Evolutionary conservation across 371 early-diverging fungal genomes (phyloP), one percentile per base, ranked within the genome.

Genomic region (Rhizopus microsporus): DNA sequence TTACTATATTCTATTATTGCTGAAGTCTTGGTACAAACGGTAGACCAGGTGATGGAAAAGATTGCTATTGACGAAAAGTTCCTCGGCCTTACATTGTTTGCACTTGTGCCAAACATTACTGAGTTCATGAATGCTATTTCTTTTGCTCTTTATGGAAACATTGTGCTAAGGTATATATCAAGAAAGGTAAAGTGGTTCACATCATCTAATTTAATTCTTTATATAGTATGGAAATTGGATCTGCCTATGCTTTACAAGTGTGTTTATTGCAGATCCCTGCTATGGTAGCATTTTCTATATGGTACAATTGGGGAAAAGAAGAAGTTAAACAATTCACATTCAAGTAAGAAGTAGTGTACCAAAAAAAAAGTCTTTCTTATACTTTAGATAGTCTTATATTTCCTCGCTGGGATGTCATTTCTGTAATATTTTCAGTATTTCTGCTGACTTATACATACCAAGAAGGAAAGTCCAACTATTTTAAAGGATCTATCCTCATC

Each of bases 111-210:
- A 15, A 93, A 89, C 55, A 90, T 96, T 45, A 94, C 98, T 9
- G 98, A 98, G 75, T 95, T 98, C 69, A 89, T 92, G 78, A 97
- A 97, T 68, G 97, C 96, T 29, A 93, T 95, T 61, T 92, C 95
- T 4, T 97, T 97, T 77, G 95, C 97, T 4, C 74, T 93, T 47
- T 78, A 90, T 64, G 92, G 93, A 52, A 95, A 96, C 73, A 94
- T 97, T 73, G 92, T 91, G 1, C 78, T 97, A 33, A 90, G 94
- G 54, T 71, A 71, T 54, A 17, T 3, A 34, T 17, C 32, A 43
- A 38, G 13, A 33, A 38, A 53, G 5, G n/a, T 40, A 50, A 33
- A 47, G 37, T 23, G 12, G 35, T 47, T 54, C 29, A 23, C 29
- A 13, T 34, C 38, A 35, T 15, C 39, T 51, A 47, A 50, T 13